phyloP scores from a whole-genome alignment of 306 rosid genomes.

The Herpetospermum pedunculosum region DNA sequence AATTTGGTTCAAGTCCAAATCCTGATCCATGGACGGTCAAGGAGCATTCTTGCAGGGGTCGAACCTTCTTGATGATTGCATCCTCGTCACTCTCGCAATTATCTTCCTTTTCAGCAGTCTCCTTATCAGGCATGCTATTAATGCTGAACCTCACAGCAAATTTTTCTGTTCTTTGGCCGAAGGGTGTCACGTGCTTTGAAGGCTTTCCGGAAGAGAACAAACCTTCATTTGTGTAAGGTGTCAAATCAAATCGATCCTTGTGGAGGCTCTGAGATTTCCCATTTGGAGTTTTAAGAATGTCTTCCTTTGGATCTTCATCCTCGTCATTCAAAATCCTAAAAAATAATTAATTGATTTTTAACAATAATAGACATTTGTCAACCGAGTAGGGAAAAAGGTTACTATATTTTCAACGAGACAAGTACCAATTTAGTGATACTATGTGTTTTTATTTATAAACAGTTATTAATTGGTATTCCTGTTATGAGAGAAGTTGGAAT shows the following conservation, averaged over 20 bases:
- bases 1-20: slow-evolving; percentile 57
- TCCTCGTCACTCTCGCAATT: slow-evolving; percentile 38
- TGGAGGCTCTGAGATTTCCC: slow-evolving; percentile 20
- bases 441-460: not conserved
- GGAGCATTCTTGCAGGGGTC: slow-evolving; percentile 53
- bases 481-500: not conserved
- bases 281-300: slow-evolving; percentile 48
- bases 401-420: not conserved
- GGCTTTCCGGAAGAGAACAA: slow-evolving; percentile 50
- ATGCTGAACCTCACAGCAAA: slow-evolving; percentile 52
- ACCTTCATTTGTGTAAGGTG: slow-evolving; percentile 44
- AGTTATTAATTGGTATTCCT: not conserved
- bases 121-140: slow-evolving; percentile 27
- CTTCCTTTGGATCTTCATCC: slow-evolving; percentile 37
- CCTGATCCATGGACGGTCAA: slow-evolving; percentile 52
- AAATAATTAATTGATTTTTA: not conserved
- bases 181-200: slow-evolving; percentile 50
- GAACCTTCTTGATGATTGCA: slow-evolving; percentile 51
- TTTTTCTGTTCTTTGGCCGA: slow-evolving; percentile 59
- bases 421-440: not conserved
- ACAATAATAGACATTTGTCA: not conserved
- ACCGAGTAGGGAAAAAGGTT: not conserved
- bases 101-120: slow-evolving; percentile 26
- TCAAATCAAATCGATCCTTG: slow-evolving; percentile 36
- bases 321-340: slow-evolving; percentile 55